Evolutionary conservation across 352 stramenopile genomes (phyloP).

Genomic region (Pythium guiyangense): DNA sequence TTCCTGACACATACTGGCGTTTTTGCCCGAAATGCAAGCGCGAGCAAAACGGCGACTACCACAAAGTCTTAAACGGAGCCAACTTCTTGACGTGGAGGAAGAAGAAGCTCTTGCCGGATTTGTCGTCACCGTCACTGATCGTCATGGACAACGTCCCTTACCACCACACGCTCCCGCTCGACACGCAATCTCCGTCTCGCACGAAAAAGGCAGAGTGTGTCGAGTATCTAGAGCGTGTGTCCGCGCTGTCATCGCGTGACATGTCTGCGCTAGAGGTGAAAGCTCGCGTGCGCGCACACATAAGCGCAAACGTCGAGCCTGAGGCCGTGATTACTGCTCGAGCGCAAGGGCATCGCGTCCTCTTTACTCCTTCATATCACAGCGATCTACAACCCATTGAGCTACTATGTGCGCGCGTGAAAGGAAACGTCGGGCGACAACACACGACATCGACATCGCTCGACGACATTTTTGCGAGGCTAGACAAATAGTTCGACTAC

Average conservation of each 20-base stretch:
- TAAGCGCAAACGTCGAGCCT: not conserved
- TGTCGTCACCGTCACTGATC: not conserved
- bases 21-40: not conserved
- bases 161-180: not conserved
- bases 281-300: not conserved
- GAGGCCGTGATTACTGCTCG: not conserved
- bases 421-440: not conserved
- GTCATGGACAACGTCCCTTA: conserved; percentile 1
- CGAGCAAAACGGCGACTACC: conserved; percentile 1
- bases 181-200: not conserved
- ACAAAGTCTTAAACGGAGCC: conserved; percentile 1
- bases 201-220: conserved; percentile 2
- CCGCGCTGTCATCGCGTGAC: not conserved
- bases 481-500: not conserved
- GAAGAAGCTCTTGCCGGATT: not conserved
- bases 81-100: not conserved
- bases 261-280: not conserved
- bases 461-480: not conserved
- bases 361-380: not conserved
- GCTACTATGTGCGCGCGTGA: not conserved
- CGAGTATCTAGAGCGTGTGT: not conserved
- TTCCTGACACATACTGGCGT: not conserved
- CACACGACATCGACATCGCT: not conserved
- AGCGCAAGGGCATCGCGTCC: not conserved
- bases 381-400: not conserved